These are phyloP conservation scores for Blepharisma undulans DNA, from an alignment of 169 alveolate genomes.

Conservation along the genomic window DNA sequence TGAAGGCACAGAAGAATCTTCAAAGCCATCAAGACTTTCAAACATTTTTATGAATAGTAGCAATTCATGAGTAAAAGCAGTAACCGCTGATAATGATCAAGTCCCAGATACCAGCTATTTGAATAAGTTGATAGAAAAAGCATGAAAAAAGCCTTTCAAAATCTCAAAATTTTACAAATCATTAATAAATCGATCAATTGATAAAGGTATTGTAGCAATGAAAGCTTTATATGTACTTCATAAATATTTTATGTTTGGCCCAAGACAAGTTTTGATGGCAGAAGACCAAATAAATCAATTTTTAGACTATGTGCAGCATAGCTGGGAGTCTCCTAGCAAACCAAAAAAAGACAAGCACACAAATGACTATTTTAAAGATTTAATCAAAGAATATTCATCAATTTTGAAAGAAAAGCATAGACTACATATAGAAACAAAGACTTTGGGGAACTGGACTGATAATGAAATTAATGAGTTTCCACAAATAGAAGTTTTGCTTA, in stretches of 20 bases:
- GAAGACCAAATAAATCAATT: background rate
- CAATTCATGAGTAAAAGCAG: background rate
- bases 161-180: constrained; percentile 6
- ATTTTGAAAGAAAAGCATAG: background rate
- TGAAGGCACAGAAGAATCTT: background rate
- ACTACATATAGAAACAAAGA: background rate
- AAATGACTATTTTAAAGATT: background rate
- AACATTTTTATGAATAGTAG: background rate
- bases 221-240: background rate
- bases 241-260: background rate
- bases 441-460: background rate
- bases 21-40: background rate
- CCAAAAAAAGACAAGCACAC: background rate
- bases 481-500: background rate
- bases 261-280: background rate
- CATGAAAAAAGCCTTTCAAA: constrained; percentile 20
- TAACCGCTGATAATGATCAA: background rate
- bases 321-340: background rate
- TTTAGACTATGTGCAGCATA: background rate
- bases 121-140: constrained; percentile 19
- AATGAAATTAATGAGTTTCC: too few relatives aligned
- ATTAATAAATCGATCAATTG: background rate
- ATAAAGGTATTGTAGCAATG: background rate
- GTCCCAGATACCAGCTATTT: background rate
- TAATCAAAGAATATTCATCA: background rate